A percentile compares a stretch with the other conserved stretches of the same genome.
phyloP scores from a whole-genome alignment of 2,329 filamentous ascomycete genomes.

The Pseudovirgaria hyperparasitica region DNA sequence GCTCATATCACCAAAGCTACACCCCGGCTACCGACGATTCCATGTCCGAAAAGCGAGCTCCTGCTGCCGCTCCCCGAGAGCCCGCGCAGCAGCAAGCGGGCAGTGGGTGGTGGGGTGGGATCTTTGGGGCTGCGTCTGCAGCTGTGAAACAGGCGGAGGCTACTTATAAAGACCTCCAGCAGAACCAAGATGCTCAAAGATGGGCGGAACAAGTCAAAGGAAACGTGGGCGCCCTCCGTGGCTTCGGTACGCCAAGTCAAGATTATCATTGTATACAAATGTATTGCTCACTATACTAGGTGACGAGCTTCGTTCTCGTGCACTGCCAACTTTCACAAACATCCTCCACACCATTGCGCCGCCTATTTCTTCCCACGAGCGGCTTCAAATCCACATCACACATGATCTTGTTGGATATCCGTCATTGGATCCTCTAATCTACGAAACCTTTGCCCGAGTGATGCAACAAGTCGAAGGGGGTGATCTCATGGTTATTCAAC shows the following conservation, averaged over 20 bases:
- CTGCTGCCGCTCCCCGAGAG: constrained; percentile 39
- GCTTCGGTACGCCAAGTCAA: constrained; percentile 46
- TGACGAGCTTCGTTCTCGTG: constrained; percentile 55
- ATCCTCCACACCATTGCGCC: constrained; percentile 91
- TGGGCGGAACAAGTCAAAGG: constrained; percentile 92
- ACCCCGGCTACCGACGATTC: constrained; percentile 49
- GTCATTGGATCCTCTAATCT: constrained; percentile 82
- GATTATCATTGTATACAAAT: constrained; percentile 1
- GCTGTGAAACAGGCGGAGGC: constrained; percentile 87
- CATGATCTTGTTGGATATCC: constrained; percentile 94
- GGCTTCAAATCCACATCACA: constrained; percentile 91
- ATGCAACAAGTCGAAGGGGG: constrained; percentile 99
- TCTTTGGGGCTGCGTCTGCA: constrained; percentile 80
- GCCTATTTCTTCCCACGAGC: constrained; percentile 92
- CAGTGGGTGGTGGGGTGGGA: constrained; percentile 56
- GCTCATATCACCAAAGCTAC: constrained; percentile 58
- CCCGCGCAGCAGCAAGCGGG: constrained; percentile 31
- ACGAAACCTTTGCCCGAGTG: constrained; percentile 82
- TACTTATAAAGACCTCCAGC: constrained; percentile 86
- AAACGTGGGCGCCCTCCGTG: constrained; percentile 67
- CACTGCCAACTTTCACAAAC: constrained; percentile 87
- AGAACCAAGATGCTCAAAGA: constrained; percentile 90
- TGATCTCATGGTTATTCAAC: constrained; percentile 86
- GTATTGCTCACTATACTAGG: background rate
- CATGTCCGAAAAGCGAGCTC: constrained; percentile 26